Base-by-base conservation (phyloP, 257 asterid species). In the Solanum pinnatisectum region DNA sequence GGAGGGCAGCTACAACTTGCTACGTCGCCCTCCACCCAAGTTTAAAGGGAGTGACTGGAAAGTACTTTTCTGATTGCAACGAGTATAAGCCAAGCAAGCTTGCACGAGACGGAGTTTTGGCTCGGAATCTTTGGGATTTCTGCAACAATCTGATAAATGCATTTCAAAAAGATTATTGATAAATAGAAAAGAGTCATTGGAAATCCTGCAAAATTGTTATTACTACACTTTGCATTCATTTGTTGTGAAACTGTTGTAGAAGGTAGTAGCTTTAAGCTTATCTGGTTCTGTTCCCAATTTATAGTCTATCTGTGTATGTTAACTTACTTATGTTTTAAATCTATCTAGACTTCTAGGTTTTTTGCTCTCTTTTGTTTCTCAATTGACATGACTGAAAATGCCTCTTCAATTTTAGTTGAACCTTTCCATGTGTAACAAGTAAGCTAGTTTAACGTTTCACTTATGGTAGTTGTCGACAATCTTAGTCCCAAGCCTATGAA, bases 1-100 rank as follows among this genome's bases (percentile, higher is more conserved):
- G 91, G 97, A 95, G 97, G 49, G 95, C 96, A 25, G 94, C 98
- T 59, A 95, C 98, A 2, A 94, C 96, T 20, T 93, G 98, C 89
- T 95, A 92, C 2, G 96, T 89, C 11, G 94, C 98, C 10, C 79
- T 95, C 89, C 95, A 93, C 92, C 97, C 95, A 60, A 92, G 91
- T 87, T n/a, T n/a, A n/a, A n/a, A n/a, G n/a, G n/a, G n/a, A n/a
- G 63, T 88, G 36, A 90, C 87, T 27, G 95, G 95, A 35, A 90
- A 90, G 81, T 95, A 95, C 86, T 95, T 91, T 11, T 89, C 89
- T 5, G 93, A 92, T 88, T 87, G 95, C 87, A 91, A 93, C 56
- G 87, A 92, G 91, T 91, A 90, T 22, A 89, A 91, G 91, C 90
- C 94, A 70, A 92, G 93, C 85, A 87, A 59, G 73, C 91, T 88